Evolutionary conservation across 192 early-diverging fungal species (phyloP).

Genomic region (Pilobolus umbonatus): DNA sequence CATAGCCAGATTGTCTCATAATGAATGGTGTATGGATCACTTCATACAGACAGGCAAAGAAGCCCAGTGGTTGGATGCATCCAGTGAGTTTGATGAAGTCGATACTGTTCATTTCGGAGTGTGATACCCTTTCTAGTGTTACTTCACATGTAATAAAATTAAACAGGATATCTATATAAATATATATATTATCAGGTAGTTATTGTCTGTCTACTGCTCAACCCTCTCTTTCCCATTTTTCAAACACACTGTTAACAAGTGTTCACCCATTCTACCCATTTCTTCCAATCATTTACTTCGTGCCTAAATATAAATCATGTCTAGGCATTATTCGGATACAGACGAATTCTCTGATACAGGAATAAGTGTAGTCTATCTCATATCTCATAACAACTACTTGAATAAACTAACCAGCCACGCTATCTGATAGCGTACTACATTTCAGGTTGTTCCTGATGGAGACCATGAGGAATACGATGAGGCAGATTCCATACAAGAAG

Average conservation of each 20-base stretch:
- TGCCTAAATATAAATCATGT: slow-evolving; percentile 1
- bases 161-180: no score
- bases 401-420: no score
- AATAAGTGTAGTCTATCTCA: neutral
- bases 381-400: no score
- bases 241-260: neutral
- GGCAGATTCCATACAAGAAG: no score
- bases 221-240: neutral
- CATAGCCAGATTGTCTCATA: neutral
- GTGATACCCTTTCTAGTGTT: no score
- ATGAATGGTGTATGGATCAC: slow-evolving; percentile 2
- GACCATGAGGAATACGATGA: slow-evolving; percentile 2
- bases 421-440: no score
- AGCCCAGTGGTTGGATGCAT: neutral
- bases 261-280: no score
- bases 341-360: slow-evolving; percentile 12
- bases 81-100: slow-evolving; percentile 8
- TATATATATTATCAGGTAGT: no score
- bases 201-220: no score
- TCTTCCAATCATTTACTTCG: neutral
- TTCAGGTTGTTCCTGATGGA: slow-evolving; percentile 13
- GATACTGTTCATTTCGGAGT: neutral
- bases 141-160: no score
- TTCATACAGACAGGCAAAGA: slow-evolving; percentile 1
- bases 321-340: slow-evolving; percentile 8